phyloP scores from a whole-genome alignment of 345 rosid genomes.

The Excoecaria cochinchinensis region DNA sequence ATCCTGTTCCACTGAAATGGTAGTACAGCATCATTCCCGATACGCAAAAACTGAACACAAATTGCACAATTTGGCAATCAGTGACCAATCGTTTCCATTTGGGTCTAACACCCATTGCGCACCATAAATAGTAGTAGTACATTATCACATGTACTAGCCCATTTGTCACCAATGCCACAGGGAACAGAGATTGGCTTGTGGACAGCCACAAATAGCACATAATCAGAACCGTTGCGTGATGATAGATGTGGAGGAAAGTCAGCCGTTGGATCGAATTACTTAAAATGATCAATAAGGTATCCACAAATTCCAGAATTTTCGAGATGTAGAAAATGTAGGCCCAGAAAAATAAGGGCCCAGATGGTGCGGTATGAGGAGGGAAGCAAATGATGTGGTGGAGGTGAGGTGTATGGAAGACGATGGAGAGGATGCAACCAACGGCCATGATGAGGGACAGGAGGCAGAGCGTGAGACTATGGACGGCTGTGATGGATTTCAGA shows the following conservation, averaged over 20 bases:
- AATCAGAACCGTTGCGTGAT: constrained; percentile 55
- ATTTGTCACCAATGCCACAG: constrained; percentile 52
- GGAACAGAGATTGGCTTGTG: constrained; percentile 50
- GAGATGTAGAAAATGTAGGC: constrained; percentile 64
- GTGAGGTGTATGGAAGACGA: constrained; percentile 29
- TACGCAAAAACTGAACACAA: constrained; percentile 42
- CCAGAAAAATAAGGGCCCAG: constrained; percentile 73
- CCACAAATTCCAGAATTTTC: constrained; percentile 53
- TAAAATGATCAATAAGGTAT: constrained; percentile 55
- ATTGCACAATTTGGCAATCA: constrained; percentile 61
- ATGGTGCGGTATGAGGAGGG: constrained; percentile 41
- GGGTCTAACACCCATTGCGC: constrained; percentile 51
- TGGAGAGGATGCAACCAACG: constrained; percentile 59
- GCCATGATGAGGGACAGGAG: constrained; percentile 70
- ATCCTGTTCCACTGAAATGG: constrained; percentile 48
- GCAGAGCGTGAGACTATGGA: constrained; percentile 65
- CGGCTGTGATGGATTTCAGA: constrained; percentile 68
- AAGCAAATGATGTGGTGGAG: constrained; percentile 45
- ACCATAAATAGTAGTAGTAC: constrained; percentile 54
- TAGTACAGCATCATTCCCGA: constrained; percentile 39
- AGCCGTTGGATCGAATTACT: constrained; percentile 45
- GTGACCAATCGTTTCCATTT: constrained; percentile 68
- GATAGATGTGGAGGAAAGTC: constrained; percentile 72
- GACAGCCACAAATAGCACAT: constrained; percentile 56
- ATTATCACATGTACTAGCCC: constrained; percentile 57